Conservation (phyloP, 2,329 filamentous ascomycete species). For the Cadophora luteo-olivacea region DNA sequence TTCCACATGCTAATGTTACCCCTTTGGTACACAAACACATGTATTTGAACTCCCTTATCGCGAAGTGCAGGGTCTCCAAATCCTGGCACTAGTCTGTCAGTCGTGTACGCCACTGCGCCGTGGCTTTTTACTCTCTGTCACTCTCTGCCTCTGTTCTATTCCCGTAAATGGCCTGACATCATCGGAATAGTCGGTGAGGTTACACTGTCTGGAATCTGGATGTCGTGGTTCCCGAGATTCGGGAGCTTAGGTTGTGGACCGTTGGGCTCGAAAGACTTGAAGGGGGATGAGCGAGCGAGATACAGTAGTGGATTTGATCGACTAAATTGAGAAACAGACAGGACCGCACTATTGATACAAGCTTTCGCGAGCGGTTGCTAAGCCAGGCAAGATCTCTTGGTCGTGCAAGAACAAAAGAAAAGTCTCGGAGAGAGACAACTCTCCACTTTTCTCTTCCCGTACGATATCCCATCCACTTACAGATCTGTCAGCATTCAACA, state of each 20-base stretch:
- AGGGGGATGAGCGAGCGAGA: not conserved
- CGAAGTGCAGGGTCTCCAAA: not conserved
- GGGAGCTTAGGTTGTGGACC: conserved; percentile 7
- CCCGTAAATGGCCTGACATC: conserved; percentile 1
- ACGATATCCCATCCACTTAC: not conserved
- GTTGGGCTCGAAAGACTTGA: not conserved
- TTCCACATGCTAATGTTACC: not conserved
- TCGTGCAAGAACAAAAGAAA: not conserved
- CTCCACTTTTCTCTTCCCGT: not conserved
- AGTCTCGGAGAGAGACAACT: not conserved
- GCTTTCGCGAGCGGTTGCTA: conserved; percentile 2
- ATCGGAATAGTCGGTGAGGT: not conserved
- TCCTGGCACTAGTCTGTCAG: conserved; percentile 6
- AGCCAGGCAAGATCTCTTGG: conserved; percentile 2
- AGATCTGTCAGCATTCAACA: not conserved
- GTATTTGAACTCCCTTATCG: conserved; percentile 1
- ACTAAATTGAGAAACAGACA: not conserved
- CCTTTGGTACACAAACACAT: not conserved
- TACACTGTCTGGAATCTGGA: not conserved
- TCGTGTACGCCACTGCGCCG: not conserved
- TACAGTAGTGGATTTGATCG: not conserved
- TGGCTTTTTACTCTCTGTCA: not conserved
- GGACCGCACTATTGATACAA: not conserved
- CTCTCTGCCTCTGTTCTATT: not conserved
- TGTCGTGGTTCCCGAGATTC: conserved; percentile 5